Conservation (phyloP, 176 grass and related monocot genomes). For the Oryza coarctata region DNA sequence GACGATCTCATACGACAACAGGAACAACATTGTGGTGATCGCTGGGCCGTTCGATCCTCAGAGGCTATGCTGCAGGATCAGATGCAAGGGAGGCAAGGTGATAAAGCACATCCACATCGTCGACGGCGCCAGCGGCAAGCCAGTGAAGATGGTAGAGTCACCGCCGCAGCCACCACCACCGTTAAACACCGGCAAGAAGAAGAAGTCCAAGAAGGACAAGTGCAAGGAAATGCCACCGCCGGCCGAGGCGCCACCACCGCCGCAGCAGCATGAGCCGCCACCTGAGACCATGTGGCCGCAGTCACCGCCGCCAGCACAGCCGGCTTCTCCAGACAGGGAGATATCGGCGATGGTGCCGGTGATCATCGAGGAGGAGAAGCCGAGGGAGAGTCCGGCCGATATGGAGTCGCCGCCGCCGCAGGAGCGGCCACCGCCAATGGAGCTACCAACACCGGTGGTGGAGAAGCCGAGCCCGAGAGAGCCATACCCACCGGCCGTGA, state of each 20-base stretch:
- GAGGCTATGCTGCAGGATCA: conserved; percentile 49
- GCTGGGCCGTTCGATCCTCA: conserved; percentile 62
- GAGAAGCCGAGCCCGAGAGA: conserved; percentile 17
- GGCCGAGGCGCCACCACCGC: not conserved
- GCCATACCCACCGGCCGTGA: not conserved
- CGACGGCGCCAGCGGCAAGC: not conserved
- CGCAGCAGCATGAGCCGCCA: not conserved
- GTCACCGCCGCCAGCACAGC: not conserved
- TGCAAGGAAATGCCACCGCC: not conserved
- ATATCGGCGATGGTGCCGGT: not conserved
- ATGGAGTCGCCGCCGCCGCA: not conserved
- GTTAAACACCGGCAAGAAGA: not conserved
- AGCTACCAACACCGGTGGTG: not conserved
- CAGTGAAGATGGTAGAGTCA: not conserved
- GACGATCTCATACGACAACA: conserved; percentile 54
- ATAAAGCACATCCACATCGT: conserved; percentile 51
- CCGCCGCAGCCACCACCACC: not conserved
- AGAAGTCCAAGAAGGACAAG: conserved; percentile 24
- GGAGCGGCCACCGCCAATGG: not conserved
- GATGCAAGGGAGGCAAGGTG: conserved; percentile 59
- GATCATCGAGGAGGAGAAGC: conserved; percentile 13
- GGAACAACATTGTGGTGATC: conserved; percentile 50
- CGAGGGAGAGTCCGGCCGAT: not conserved
- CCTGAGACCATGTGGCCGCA: no score
- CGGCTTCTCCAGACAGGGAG: not conserved